Evolutionary conservation across 176 grass and related monocot species (phyloP).

Genomic region (Aegilops longissima): DNA sequence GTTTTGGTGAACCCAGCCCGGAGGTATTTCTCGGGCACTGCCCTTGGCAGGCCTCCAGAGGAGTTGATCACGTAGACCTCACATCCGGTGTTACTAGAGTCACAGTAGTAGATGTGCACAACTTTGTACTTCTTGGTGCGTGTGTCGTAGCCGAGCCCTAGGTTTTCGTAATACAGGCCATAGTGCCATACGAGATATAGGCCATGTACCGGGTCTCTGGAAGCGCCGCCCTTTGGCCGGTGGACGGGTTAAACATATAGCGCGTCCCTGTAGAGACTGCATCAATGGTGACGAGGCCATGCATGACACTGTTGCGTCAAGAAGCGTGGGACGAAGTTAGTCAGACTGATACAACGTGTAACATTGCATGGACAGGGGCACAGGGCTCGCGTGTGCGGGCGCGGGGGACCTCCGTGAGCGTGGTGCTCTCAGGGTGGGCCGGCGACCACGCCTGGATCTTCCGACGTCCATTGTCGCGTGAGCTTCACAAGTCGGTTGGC

Average conservation of each 20-base stretch:
- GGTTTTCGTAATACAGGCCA: background rate
- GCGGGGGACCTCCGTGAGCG: background rate
- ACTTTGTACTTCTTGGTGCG: background rate
- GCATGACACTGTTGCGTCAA: background rate
- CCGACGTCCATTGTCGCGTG: background rate
- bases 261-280: background rate
- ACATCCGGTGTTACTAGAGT: background rate
- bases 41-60: background rate
- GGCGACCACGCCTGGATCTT: background rate
- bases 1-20: no score
- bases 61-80: background rate
- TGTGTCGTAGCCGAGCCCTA: background rate
- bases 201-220: background rate
- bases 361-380: no score
- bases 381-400: background rate
- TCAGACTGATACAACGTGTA: no score
- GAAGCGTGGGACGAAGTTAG: background rate
- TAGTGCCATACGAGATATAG: background rate
- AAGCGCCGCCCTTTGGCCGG: background rate
- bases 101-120: background rate
- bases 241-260: background rate
- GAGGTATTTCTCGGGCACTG: no score
- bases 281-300: background rate
- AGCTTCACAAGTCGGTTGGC: background rate
- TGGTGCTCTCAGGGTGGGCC: background rate